Percentiles rank a stretch among this genome's conserved stretches.
Evolutionary conservation across 768 basidiomycete species (phyloP).

Genomic region (Leccinum boreale): DNA sequence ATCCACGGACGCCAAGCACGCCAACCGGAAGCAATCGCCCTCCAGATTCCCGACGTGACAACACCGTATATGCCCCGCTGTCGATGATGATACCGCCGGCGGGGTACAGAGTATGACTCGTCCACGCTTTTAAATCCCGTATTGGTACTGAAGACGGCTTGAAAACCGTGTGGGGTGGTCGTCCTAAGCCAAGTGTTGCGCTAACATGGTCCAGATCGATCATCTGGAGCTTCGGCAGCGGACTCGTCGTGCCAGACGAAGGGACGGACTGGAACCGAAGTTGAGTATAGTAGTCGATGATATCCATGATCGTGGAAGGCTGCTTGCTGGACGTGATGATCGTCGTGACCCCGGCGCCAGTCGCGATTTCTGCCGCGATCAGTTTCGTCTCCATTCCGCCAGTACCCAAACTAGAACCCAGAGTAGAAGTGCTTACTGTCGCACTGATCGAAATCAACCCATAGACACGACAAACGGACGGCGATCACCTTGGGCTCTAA

Average conservation of each 20-base stretch:
- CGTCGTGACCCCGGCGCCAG: constrained; percentile 90
- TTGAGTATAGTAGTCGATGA: constrained; percentile 73
- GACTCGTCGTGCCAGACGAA: constrained; percentile 30
- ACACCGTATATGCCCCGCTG: constrained; percentile 80
- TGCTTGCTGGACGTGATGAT: constrained; percentile 83
- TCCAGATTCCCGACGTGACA: constrained; percentile 82
- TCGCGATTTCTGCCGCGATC: constrained; percentile 97
- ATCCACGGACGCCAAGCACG: constrained; percentile 81
- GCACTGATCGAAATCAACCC: not conserved
- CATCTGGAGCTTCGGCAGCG: constrained; percentile 20
- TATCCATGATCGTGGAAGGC: constrained; percentile 69
- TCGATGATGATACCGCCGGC: constrained; percentile 89
- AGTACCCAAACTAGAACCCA: constrained; percentile 91
- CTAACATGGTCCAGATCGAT: constrained; percentile 26
- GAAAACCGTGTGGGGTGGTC: constrained; percentile 90
- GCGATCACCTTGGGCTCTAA: constrained; percentile 71
- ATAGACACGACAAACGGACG: not conserved
- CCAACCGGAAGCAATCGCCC: constrained; percentile 91
- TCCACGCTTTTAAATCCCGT: constrained; percentile 92
- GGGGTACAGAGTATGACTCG: constrained; percentile 89
- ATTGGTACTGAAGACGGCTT: constrained; percentile 67
- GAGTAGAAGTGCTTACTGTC: constrained; percentile 85
- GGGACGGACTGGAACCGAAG: constrained; percentile 37
- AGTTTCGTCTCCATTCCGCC: constrained; percentile 99
- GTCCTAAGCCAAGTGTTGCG: constrained; percentile 23